Conservation (phyloP, 306 rosid species). For the Quercus agrifolia region DNA sequence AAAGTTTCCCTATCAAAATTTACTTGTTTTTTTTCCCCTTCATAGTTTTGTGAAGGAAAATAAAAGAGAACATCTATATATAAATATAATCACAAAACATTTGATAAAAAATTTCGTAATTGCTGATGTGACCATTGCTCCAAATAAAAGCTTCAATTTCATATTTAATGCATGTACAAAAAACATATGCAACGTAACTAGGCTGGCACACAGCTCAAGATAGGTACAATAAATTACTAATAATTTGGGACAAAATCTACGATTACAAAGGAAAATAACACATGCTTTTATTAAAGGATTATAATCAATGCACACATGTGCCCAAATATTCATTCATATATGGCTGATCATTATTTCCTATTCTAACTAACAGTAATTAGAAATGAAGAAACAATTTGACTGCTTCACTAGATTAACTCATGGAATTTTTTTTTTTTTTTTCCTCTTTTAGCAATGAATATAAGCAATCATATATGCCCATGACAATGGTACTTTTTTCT, state of each 20-base stretch:
- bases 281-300: background rate
- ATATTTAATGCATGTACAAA: constrained; percentile 13
- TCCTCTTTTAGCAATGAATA: too few species aligned
- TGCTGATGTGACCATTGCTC: too few species aligned
- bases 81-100: too few species aligned
- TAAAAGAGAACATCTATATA: background rate
- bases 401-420: too few species aligned
- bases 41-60: background rate
- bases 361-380: background rate
- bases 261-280: background rate
- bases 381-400: too few species aligned
- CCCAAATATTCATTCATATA: background rate
- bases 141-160: background rate
- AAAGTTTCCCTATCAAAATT: background rate
- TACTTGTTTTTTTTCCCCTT: background rate
- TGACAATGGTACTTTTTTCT: too few species aligned
- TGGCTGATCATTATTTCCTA: background rate
- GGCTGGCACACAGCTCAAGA: constrained; percentile 14
- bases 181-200: constrained; percentile 23
- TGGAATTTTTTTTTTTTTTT: too few species aligned
- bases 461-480: too few species aligned
- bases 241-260: background rate
- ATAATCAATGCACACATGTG: background rate
- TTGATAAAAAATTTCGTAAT: too few species aligned
- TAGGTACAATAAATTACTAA: background rate